phyloP scores from a whole-genome alignment of 2,329 filamentous ascomycete genomes.

The Chalaropsis ovoidea region DNA sequence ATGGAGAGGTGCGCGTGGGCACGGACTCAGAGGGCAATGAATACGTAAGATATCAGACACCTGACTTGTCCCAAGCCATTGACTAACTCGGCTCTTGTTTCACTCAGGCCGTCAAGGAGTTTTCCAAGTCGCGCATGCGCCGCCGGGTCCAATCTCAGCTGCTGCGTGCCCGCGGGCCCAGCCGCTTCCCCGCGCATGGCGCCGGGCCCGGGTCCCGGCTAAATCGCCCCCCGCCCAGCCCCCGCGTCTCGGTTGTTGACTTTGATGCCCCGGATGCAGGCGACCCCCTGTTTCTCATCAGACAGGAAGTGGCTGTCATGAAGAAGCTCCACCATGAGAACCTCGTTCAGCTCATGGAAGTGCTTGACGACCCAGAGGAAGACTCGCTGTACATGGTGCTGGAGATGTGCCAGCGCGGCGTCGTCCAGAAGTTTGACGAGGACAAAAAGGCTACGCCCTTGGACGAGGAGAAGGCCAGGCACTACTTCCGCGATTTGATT shows the following conservation, averaged over 20 bases:
- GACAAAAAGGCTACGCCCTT: constrained; percentile 75
- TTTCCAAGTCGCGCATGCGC: constrained; percentile 82
- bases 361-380: constrained; percentile 87
- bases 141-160: constrained; percentile 87
- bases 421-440: constrained; percentile 92
- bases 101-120: constrained; percentile 82
- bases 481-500: constrained; percentile 91
- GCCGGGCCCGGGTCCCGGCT: constrained; percentile 28
- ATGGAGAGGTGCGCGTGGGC: constrained; percentile 84
- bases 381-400: constrained; percentile 98
- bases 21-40: constrained; percentile 83
- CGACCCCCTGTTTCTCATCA: constrained; percentile 73
- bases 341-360: constrained; percentile 85
- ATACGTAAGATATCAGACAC: constrained; percentile 57
- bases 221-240: constrained; percentile 15
- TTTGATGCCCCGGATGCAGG: constrained; percentile 42
- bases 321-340: constrained; percentile 95
- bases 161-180: constrained; percentile 49
- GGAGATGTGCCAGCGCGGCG: constrained; percentile 97
- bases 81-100: constrained; percentile 15
- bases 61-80: not conserved
- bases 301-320: constrained; percentile 97
- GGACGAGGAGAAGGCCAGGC: constrained; percentile 67
- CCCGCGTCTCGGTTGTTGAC: constrained; percentile 21
- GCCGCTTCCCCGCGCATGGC: constrained; percentile 29